Conservation (phyloP, 192 early-diverging fungal species). For the Backusella mclennaniae region DNA sequence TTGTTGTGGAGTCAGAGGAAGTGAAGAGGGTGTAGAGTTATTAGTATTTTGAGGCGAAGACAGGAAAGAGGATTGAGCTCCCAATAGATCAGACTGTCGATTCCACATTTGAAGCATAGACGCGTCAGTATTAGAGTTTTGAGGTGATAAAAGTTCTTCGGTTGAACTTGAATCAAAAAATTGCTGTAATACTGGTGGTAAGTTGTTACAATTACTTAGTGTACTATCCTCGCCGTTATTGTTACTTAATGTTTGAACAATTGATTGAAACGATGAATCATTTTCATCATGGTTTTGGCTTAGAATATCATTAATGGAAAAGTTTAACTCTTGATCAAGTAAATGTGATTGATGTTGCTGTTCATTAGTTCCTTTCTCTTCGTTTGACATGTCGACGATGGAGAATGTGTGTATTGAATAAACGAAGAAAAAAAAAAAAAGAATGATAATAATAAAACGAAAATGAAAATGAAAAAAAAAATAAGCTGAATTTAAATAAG, state of each 20-base stretch:
- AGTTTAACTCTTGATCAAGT: conserved; percentile 8
- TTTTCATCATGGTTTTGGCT: conserved; percentile 7
- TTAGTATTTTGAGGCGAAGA: neutral
- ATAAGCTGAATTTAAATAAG: neutral
- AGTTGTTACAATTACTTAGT: conserved; percentile 4
- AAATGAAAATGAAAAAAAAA: neutral
- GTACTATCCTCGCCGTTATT: conserved; percentile 11
- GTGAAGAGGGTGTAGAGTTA: neutral
- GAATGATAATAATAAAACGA: neutral
- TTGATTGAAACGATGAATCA: conserved; percentile 21
- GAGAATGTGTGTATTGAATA: neutral
- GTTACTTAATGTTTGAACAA: conserved; percentile 17
- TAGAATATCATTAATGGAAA: conserved; percentile 23
- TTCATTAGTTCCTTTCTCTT: neutral
- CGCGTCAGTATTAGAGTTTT: conserved; percentile 12
- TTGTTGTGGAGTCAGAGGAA: neutral
- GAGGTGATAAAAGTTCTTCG: conserved; percentile 19
- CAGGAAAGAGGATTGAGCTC: neutral
- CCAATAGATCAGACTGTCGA: conserved; percentile 3
- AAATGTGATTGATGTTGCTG: conserved; percentile 4
- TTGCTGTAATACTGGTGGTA: conserved; percentile 21
- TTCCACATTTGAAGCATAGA: conserved; percentile 8
- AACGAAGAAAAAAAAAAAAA: neutral
- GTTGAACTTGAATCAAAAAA: conserved; percentile 9
- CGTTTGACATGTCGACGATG: conserved; percentile 8